Base-by-base conservation (phyloP, 164 flowering plant genomes). In the Liriodendron chinense region DNA sequence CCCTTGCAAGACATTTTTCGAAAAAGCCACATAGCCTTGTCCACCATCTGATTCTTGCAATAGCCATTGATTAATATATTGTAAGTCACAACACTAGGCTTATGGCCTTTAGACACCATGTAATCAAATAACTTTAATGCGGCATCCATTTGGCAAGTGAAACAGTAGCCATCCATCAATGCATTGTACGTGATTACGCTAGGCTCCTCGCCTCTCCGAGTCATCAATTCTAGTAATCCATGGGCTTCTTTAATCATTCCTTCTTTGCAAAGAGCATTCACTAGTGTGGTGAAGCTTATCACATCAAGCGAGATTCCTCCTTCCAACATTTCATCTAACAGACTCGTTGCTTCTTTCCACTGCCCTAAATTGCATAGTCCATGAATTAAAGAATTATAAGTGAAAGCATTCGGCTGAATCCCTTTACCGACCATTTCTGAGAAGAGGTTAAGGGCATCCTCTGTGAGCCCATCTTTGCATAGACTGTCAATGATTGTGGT, bases 321-420 rank as follows among this genome's bases (percentile, higher is more conserved):
- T 13, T 5, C 9, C 1, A 13, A 4, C 62, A 70, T 70, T 49
- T 50, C 28, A 9, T 50, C 22, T 9, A 70, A 50, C 5, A 23
- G 20, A 8, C 34, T 34, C 25, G 21, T 50, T 10, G 21, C 72
- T 50, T 70, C 72, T 49, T 50, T 10, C 63, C 59, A 49, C 21
- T 50, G 59, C 3, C 62, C 72, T 50, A 1, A 49, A 21, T 3
- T 70, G 10, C 34, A 50, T 22, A 23, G 23, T 12, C 72, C 72
- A 70, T 57, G 16, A 71, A 74, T 67, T 34, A 74, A 3, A 21
- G 71, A 24, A 53, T 24, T 74, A 26, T 49, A 74, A 34, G 77
- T 74, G 2, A 74, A 20, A 25, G 67, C 72, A 56, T 28, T 13
- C 9, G 66, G 65, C 20, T 12, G 20, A 7, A 53, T 57, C 14